These are phyloP conservation scores for Rhizopogon roseolus DNA, from an alignment of 768 basidiomycete genomes.

Conservation along the genomic window DNA sequence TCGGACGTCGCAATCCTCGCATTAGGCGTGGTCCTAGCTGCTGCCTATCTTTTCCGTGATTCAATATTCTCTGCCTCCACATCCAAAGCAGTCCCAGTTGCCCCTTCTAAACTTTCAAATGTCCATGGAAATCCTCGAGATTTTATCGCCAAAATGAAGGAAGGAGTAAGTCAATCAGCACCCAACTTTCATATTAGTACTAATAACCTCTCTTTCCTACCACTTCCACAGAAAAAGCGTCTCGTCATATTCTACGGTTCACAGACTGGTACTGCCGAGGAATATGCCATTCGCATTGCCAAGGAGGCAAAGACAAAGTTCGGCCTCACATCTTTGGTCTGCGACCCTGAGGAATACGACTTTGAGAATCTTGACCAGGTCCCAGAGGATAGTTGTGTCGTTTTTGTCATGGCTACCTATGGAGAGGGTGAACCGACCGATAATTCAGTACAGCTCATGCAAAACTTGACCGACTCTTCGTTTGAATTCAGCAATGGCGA, in stretches of 20 bases:
- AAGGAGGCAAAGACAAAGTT: slow-evolving; percentile 98
- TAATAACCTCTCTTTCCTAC: slow-evolving; percentile 7
- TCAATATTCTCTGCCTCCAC: slow-evolving; percentile 68
- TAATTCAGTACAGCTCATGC: slow-evolving; percentile 92
- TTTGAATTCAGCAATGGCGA: slow-evolving; percentile 84
- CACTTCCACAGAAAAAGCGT: slow-evolving; percentile 76
- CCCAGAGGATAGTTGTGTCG: slow-evolving; percentile 80
- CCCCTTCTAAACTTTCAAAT: slow-evolving; percentile 45
- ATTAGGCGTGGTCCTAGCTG: slow-evolving; percentile 72
- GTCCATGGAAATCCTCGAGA: slow-evolving; percentile 87
- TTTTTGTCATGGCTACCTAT: slow-evolving; percentile 98
- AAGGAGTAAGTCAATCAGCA: slow-evolving; percentile 58
- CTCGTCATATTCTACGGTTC: slow-evolving; percentile 97
- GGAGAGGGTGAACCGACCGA: slow-evolving; percentile 99
- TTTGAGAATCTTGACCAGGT: slow-evolving; percentile 93
- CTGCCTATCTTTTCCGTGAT: slow-evolving; percentile 79
- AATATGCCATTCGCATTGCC: slow-evolving; percentile 94
- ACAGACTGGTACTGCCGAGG: slow-evolving; percentile 97
- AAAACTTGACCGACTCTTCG: slow-evolving; percentile 81
- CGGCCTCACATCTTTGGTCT: slow-evolving; percentile 91
- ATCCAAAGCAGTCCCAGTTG: slow-evolving; percentile 47
- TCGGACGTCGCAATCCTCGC: slow-evolving; percentile 72
- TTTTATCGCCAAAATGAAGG: slow-evolving; percentile 93
- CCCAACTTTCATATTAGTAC: slow-evolving; percentile 2
- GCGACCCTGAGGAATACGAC: slow-evolving; percentile 98